Evolutionary conservation across 768 basidiomycete species (phyloP), one percentile per base, ranked within the genome.

Genomic region (Crassisporium funariophilum): DNA sequence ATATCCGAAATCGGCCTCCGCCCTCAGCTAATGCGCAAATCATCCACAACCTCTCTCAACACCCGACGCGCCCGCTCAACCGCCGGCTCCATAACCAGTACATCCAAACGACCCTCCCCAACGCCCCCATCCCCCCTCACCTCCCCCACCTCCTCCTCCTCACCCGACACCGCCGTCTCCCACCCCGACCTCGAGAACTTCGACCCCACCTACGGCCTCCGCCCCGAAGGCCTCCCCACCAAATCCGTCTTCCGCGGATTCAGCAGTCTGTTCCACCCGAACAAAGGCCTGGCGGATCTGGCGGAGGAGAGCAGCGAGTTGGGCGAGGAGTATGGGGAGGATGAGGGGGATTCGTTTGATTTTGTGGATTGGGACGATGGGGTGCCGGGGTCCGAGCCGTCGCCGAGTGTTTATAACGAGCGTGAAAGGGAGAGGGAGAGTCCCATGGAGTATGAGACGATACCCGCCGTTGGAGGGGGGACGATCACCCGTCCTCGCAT

Each of bases 181-280:
- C 65, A 64, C 46, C 60, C 59, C 23, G 71, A 73, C 40, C 57
- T 93, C 23, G 94, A 97, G 68, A 84, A 89, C 50, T 97, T 90
- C 64, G 95, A 98, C 59, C 95, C 94, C 1, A 98, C 95, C 0
- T 98, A 99, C 60, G 95, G 95, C 12, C 72, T 98, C 10, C 86
- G 95, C 19, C 92, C 93, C 0, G 95, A 98, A 60, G 89, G 91
- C 2, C 73, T 95, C 2, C 94, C 94, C 0, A 77, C 79, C 1
- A 95, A 92, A 68, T 86, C 86, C 49, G 79, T 84, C 3, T 97
- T 95, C 64, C 75, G 78, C 35, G 79, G 79, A 5, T 94, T 97
- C 54, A 82, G 86, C 16, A 81, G 77, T 29, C 70, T 95, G 7
- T 95, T 89, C 51, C 68, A 70, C 6, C 78, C 78, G 4, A 81